Conservation (phyloP, 192 early-diverging fungal genomes). For the Chytriomyces sp. region DNA sequence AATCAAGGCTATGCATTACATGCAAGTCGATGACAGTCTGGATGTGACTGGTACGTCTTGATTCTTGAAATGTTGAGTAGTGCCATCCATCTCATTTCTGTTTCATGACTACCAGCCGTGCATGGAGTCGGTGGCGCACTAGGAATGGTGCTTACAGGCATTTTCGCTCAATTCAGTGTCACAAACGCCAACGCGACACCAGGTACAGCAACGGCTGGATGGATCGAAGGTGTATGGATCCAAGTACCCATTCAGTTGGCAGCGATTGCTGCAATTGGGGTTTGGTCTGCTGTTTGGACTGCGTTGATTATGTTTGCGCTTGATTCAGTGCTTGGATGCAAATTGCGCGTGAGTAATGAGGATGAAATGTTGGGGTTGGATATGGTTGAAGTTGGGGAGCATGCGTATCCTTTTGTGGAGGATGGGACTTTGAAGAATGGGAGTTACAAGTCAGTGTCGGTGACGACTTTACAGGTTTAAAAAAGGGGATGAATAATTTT, state of each 20-base stretch:
- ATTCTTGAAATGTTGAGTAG: too few species aligned
- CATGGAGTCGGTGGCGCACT: slow-evolving; percentile 72
- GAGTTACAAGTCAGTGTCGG: not conserved
- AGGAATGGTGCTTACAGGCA: slow-evolving; percentile 86
- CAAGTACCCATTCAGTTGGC: slow-evolving; percentile 77
- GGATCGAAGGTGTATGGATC: slow-evolving; percentile 78
- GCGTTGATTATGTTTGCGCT: slow-evolving; percentile 72
- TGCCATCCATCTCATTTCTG: slow-evolving; percentile 30
- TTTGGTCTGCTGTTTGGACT: slow-evolving; percentile 79
- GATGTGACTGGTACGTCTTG: not conserved
- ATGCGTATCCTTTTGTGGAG: slow-evolving; percentile 48
- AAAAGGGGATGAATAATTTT: too few species aligned
- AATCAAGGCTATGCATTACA: slow-evolving; percentile 61
- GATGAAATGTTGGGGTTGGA: slow-evolving; percentile 80
- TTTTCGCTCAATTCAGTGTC: slow-evolving; percentile 85
- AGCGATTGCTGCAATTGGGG: slow-evolving; percentile 68
- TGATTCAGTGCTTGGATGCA: slow-evolving; percentile 74
- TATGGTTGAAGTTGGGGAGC: slow-evolving; percentile 82
- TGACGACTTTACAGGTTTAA: too few species aligned
- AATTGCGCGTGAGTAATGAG: slow-evolving; percentile 58
- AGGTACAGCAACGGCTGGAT: slow-evolving; percentile 66
- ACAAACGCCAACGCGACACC: slow-evolving; percentile 64
- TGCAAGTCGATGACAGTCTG: slow-evolving; percentile 71
- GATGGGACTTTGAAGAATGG: not conserved
- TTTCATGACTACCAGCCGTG: slow-evolving; percentile 69